Conservation (phyloP, 2,329 filamentous ascomycete species). For the Teratosphaeria zuluensis region DNA sequence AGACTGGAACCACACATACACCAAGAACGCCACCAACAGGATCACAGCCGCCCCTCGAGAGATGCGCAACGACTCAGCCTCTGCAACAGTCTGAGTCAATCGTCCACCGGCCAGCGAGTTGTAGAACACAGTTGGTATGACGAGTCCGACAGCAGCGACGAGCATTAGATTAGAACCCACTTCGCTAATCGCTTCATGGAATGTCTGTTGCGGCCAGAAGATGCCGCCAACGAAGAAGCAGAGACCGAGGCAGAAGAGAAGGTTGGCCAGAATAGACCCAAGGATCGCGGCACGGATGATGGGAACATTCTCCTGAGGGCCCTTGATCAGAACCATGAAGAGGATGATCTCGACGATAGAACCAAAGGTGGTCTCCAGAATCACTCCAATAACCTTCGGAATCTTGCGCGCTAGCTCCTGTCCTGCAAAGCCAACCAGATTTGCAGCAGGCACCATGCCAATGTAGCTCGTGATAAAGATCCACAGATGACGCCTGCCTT, state of each 20-base stretch:
- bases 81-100: conserved; percentile 32
- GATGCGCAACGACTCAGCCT: conserved; percentile 49
- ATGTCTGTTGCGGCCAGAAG: conserved; percentile 56
- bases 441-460: conserved; percentile 42
- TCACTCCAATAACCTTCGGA: conserved; percentile 59
- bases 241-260: conserved; percentile 60
- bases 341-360: conserved; percentile 72
- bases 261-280: conserved; percentile 70
- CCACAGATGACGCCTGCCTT: conserved; percentile 27
- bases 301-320: conserved; percentile 21
- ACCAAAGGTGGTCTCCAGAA: conserved; percentile 47
- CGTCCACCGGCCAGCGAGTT: conserved; percentile 17
- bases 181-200: conserved; percentile 68
- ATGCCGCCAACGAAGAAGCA: conserved; percentile 75
- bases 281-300: conserved; percentile 76
- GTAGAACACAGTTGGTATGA: conserved; percentile 46
- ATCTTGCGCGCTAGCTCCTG: conserved; percentile 64
- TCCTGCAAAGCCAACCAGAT: conserved; percentile 51
- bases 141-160: conserved; percentile 53
- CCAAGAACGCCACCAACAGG: conserved; percentile 56
- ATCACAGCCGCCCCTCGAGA: conserved; percentile 63
- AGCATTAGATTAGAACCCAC: conserved; percentile 68
- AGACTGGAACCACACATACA: conserved; percentile 61
- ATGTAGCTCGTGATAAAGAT: conserved; percentile 42
- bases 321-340: conserved; percentile 60